Conservation (phyloP, 2,329 filamentous ascomycete genomes). For the Fusarium dlaminii region DNA sequence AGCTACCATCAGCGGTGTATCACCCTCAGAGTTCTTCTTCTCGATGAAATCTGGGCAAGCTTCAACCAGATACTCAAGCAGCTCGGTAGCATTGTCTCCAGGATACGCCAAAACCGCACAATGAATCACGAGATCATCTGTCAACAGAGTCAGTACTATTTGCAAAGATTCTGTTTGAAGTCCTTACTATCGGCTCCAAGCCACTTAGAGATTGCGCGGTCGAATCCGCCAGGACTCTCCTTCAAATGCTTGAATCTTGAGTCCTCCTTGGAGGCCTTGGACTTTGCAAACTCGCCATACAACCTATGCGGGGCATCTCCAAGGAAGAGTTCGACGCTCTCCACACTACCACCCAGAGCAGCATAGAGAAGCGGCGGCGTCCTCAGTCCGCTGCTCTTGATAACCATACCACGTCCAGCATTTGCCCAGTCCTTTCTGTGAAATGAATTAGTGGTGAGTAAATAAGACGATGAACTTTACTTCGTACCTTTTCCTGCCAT, state of each 20-base stretch:
- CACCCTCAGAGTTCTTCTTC: constrained; percentile 64
- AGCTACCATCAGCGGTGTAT: constrained; percentile 76
- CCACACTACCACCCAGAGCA: constrained; percentile 66
- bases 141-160: constrained; percentile 33
- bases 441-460: constrained; percentile 16
- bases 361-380: constrained; percentile 70
- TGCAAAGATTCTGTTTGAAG: background rate
- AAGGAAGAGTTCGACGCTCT: constrained; percentile 79
- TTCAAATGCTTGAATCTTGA: constrained; percentile 69
- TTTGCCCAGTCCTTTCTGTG: constrained; percentile 74
- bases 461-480: background rate
- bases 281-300: constrained; percentile 73
- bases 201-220: constrained; percentile 70
- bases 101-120: constrained; percentile 64
- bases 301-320: constrained; percentile 73
- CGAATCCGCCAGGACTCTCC: constrained; percentile 68
- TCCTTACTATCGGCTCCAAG: constrained; percentile 66
- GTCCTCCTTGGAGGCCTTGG: constrained; percentile 69
- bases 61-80: constrained; percentile 74
- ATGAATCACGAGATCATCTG: constrained; percentile 72
- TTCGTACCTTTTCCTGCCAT: constrained; percentile 71
- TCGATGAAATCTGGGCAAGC: constrained; percentile 70
- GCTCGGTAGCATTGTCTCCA: constrained; percentile 54
- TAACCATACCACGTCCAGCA: constrained; percentile 61
- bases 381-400: constrained; percentile 52